Base-by-base conservation (phyloP, 2,329 filamentous ascomycete genomes). In the Aspergillus proliferans region DNA sequence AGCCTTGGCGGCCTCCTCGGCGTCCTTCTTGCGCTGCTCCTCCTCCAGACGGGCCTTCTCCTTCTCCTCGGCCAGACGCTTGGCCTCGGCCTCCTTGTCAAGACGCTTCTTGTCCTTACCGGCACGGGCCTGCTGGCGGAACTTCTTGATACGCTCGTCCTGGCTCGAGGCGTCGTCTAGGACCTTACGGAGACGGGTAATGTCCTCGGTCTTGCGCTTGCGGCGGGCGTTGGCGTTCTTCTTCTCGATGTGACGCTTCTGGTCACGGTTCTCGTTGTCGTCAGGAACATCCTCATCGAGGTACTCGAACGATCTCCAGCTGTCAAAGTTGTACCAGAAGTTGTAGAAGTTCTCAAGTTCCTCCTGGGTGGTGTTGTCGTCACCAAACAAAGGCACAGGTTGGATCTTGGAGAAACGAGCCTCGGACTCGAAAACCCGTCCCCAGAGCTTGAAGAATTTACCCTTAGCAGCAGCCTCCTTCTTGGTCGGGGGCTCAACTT, bases 311-410 rank as follows among this genome's bases (percentile, higher is more conserved):
- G 87, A 85, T 53, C 93, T 82, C 93, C 93, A 98, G 71, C 87
- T 93, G 80, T 98, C 93, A 64, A 98, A 95, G 80, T 92, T 94
- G 80, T 97, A 98, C 86, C 88, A 98, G 79, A 97, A 98, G 81
- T 98, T 95, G 82, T 98, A 98, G 73, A 98, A 98, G 47, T 79
- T 77, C 67, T 97, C 91, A 43, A 98, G 93, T 7, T 95, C 85
- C 66, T 94, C 88, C 73, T 91, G 88, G 62, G 82, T 82, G 65
- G 87, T 85, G 58, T 94, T 86, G 57, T 88, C 88, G 65, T 88
- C 81, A 54, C 93, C 93, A 50, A 98, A 84, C 61, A 80, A 75
- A 5, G 93, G 94, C 3, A 96, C 93, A 6, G 92, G 92, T 68
- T 95, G 88, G 52, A 73, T 79, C 73, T 90, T 93, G 71, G 88